Conservation (phyloP, 495 filamentous ascomycete species). For the Xylaria palmicola region DNA sequence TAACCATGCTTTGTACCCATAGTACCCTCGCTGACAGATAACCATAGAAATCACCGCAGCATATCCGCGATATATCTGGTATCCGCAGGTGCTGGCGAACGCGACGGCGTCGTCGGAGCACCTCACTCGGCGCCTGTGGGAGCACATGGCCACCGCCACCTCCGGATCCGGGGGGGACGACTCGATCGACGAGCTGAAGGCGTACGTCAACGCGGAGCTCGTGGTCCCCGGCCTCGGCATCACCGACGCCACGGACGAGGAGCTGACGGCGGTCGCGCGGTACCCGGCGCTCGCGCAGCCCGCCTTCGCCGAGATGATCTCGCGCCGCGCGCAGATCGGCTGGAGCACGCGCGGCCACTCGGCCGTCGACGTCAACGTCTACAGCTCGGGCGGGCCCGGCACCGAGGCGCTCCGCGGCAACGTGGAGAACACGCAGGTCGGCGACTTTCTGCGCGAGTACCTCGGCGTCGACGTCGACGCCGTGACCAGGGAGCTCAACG, state of each 20-base stretch:
- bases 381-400: slow-evolving; percentile 58
- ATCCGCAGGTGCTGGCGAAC: slow-evolving; percentile 75
- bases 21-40: too few relatives aligned
- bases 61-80: slow-evolving; percentile 73
- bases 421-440: slow-evolving; percentile 92
- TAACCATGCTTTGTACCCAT: background rate
- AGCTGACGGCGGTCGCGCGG: slow-evolving; percentile 65
- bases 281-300: slow-evolving; percentile 50
- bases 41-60: slow-evolving; percentile 34
- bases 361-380: slow-evolving; percentile 89
- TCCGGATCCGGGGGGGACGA: slow-evolving; percentile 21
- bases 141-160: slow-evolving; percentile 48
- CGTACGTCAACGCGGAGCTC: slow-evolving; percentile 60
- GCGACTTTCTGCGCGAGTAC: slow-evolving; percentile 74
- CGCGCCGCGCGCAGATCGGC: slow-evolving; percentile 80
- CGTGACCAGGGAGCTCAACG: slow-evolving; percentile 69
- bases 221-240: slow-evolving; percentile 72
- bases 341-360: slow-evolving; percentile 93
- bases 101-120: slow-evolving; percentile 76
- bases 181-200: slow-evolving; percentile 41
- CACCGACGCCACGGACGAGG: slow-evolving; percentile 65
- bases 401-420: slow-evolving; percentile 67
- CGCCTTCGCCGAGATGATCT: slow-evolving; percentile 82
- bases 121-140: slow-evolving; percentile 56
- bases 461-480: slow-evolving; percentile 73